phyloP scores from a whole-genome alignment of 805 yeast genomes.

The Candida stauntonica region DNA sequence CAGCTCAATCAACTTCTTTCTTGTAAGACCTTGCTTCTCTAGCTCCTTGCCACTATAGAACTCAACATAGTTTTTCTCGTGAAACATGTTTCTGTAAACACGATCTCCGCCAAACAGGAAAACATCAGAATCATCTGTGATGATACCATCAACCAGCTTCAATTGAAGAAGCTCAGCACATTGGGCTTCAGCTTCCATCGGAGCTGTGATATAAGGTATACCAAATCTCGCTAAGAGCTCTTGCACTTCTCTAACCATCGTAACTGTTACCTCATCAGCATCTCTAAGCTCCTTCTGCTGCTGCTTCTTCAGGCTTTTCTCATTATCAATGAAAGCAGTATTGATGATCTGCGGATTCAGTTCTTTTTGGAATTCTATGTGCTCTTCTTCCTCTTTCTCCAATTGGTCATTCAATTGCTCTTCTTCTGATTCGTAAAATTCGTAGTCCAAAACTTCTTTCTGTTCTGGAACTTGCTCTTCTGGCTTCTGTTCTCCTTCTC shows the following conservation, averaged over 20 bases:
- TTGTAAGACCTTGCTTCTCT: constrained; percentile 60
- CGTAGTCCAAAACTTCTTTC: constrained; percentile 43
- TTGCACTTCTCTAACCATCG: constrained; percentile 88
- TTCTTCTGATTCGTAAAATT: constrained; percentile 76
- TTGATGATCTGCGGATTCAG: constrained; percentile 28
- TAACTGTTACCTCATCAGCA: constrained; percentile 83
- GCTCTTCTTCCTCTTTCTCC: constrained; percentile 67
- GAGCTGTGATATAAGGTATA: constrained; percentile 91
- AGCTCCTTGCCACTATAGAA: constrained; percentile 62
- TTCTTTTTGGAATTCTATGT: constrained; percentile 52
- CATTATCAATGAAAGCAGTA: constrained; percentile 30
- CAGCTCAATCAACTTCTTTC: constrained; percentile 65
- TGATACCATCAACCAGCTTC: constrained; percentile 85
- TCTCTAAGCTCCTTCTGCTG: constrained; percentile 71
- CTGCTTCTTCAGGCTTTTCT: constrained; percentile 52
- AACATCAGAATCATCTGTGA: constrained; percentile 97
- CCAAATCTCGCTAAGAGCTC: constrained; percentile 85
- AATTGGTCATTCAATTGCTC: constrained; percentile 58
- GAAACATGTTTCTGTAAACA: constrained; percentile 90
- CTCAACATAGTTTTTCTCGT: constrained; percentile 88
- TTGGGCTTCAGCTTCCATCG: constrained; percentile 99
- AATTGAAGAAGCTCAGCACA: constrained; percentile 77
- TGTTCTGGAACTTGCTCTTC: neutral
- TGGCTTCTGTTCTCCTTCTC: too few relatives aligned
- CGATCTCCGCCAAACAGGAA: constrained; percentile 85